Percentiles rank a stretch among this genome's conserved stretches.
Evolutionary conservation across 2,329 filamentous ascomycete genomes (phyloP).

Genomic region (Gyromitra esculenta): DNA sequence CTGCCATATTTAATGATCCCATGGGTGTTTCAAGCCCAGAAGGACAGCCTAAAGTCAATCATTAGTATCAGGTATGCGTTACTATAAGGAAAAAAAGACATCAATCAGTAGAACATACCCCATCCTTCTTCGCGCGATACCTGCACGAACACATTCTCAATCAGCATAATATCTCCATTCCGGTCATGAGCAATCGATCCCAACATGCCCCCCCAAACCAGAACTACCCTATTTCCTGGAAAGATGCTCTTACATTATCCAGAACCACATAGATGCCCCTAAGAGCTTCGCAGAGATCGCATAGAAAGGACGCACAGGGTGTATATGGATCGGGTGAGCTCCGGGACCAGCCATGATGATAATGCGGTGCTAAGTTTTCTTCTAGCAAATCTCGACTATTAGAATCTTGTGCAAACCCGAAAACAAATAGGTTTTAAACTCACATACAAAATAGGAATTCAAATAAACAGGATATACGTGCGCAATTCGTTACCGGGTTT

Average conservation of each 20-base stretch:
- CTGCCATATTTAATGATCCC: constrained; percentile 77
- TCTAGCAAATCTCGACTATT: neutral
- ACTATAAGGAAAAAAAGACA: neutral
- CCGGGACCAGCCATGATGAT: constrained; percentile 44
- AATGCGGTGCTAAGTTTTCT: constrained; percentile 19
- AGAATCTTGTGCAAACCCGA: neutral
- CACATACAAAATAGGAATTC: constrained; percentile 22
- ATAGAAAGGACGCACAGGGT: constrained; percentile 75
- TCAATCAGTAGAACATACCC: constrained; percentile 59
- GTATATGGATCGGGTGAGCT: constrained; percentile 61
- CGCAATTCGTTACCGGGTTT: constrained; percentile 13
- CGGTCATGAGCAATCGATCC: neutral
- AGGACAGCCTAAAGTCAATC: constrained; percentile 68
- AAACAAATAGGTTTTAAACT: neutral
- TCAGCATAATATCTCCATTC: constrained; percentile 12
- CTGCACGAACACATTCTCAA: constrained; percentile 72
- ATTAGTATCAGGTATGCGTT: constrained; percentile 19
- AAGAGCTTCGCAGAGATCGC: constrained; percentile 85
- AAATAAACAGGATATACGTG: neutral
- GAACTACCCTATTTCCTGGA: constrained; percentile 46
- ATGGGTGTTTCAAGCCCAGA: constrained; percentile 93
- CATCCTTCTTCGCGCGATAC: constrained; percentile 96
- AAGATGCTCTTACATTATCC: constrained; percentile 69
- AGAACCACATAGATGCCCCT: constrained; percentile 99
- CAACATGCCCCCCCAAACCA: constrained; percentile 1